phyloP scores from a whole-genome alignment of 164 flowering plant genomes.

The Macadamia tetraphylla region DNA sequence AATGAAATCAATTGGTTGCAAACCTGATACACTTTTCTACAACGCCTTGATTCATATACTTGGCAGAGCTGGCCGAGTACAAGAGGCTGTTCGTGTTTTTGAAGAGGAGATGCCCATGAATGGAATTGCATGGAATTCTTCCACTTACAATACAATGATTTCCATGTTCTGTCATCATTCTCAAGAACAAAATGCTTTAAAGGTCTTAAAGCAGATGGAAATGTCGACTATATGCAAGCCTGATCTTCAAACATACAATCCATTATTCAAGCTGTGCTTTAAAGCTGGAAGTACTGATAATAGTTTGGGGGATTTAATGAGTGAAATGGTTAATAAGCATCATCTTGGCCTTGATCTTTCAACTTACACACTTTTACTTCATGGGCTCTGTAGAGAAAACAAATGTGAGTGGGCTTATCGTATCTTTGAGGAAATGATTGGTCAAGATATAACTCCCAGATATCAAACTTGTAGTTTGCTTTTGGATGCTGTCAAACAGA shows the following conservation, averaged over 20 bases:
- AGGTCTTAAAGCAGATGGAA: conserved; percentile 43
- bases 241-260: conserved; percentile 58
- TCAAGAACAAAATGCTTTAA: conserved; percentile 41
- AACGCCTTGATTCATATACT: conserved; percentile 60
- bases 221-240: conserved; percentile 44
- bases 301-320: conserved; percentile 36
- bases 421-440: conserved; percentile 62
- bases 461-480: conserved; percentile 59
- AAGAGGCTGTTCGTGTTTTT: conserved; percentile 53
- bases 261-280: conserved; percentile 61
- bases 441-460: conserved; percentile 47
- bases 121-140: conserved; percentile 42
- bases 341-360: conserved; percentile 67
- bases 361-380: conserved; percentile 60
- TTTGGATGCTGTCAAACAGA: conserved; percentile 39
- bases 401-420: conserved; percentile 57
- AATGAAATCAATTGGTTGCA: conserved; percentile 48
- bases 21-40: conserved; percentile 59
- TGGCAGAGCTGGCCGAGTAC: conserved; percentile 45
- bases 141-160: conserved; percentile 74
- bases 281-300: conserved; percentile 34
- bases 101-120: conserved; percentile 54
- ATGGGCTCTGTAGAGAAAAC: conserved; percentile 61
- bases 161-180: conserved; percentile 56
- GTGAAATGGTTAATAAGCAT: conserved; percentile 62